Conservation (phyloP, 352 stramenopile genomes). For the Thalassiosira hispida region DNA sequence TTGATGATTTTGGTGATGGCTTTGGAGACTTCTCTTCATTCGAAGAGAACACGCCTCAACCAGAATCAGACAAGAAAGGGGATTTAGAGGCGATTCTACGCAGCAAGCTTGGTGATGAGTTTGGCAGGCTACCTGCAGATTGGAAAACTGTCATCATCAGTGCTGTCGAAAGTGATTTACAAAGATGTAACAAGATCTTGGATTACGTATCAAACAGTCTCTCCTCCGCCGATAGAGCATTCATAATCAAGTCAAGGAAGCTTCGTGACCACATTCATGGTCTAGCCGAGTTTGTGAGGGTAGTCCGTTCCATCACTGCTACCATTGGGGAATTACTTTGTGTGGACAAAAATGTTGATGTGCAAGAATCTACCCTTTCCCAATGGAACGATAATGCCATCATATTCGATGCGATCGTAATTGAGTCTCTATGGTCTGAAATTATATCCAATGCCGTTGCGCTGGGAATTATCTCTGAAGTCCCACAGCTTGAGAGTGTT, state of each 20-base stretch:
- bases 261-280: slow-evolving; percentile 48
- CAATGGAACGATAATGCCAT: slow-evolving; percentile 60
- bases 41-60: slow-evolving; percentile 14
- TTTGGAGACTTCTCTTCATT: slow-evolving; percentile 58
- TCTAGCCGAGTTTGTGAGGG: slow-evolving; percentile 68
- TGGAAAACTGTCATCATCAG: slow-evolving; percentile 41
- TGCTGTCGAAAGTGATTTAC: slow-evolving; percentile 47
- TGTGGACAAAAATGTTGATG: slow-evolving; percentile 50
- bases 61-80: slow-evolving; percentile 2
- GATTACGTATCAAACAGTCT: slow-evolving; percentile 35
- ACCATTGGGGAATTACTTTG: slow-evolving; percentile 70
- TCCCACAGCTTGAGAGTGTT: slow-evolving; percentile 44
- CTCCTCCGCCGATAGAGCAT: slow-evolving; percentile 23
- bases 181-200: slow-evolving; percentile 42
- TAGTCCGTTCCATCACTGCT: slow-evolving; percentile 66
- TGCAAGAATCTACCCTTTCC: slow-evolving; percentile 39
- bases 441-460: slow-evolving; percentile 38
- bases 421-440: slow-evolving; percentile 64
- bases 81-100: slow-evolving; percentile 11
- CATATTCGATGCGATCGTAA: slow-evolving; percentile 44
- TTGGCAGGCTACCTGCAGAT: slow-evolving; percentile 10
- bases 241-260: slow-evolving; percentile 50
- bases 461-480: slow-evolving; percentile 21
- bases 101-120: slow-evolving; percentile 16
- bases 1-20: slow-evolving; percentile 29